phyloP scores from a whole-genome alignment of 306 rosid species.

The Arachis stenosperma region DNA sequence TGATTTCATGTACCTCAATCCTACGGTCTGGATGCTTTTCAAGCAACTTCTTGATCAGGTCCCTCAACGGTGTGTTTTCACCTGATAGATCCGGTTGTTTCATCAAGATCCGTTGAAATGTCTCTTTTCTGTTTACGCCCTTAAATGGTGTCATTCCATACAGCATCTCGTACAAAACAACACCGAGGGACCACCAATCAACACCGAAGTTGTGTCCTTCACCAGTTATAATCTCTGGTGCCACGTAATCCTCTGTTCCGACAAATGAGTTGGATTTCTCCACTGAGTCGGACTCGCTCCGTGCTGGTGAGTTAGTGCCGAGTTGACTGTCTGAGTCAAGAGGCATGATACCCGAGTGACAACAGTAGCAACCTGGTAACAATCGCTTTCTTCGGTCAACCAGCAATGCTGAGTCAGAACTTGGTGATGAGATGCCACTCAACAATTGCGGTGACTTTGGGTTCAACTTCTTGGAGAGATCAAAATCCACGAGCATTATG shows the following conservation, averaged over 20 bases:
- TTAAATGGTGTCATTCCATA: conserved; percentile 80
- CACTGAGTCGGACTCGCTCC: conserved; percentile 49
- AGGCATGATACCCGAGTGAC: conserved; percentile 43
- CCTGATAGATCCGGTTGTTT: conserved; percentile 56
- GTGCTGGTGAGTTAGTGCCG: not conserved
- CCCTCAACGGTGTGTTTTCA: conserved; percentile 58
- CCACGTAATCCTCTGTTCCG: conserved; percentile 95
- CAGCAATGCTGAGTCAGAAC: not conserved
- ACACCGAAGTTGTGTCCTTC: conserved; percentile 76
- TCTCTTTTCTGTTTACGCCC: conserved; percentile 70
- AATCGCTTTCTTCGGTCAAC: conserved; percentile 18
- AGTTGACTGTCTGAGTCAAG: conserved; percentile 26
- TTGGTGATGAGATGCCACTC: conserved; percentile 41
- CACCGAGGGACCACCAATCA: conserved; percentile 95
- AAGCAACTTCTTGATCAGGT: conserved; percentile 60
- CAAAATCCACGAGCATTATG: conserved; percentile 93
- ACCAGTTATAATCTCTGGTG: conserved; percentile 81
- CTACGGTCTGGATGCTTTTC: conserved; percentile 68
- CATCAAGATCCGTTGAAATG: conserved; percentile 61
- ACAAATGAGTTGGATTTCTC: conserved; percentile 90
- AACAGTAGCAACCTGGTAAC: conserved; percentile 42
- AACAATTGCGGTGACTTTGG: conserved; percentile 44
- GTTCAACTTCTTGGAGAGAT: conserved; percentile 70
- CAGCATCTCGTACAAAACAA: conserved; percentile 72
- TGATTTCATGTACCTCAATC: conserved; percentile 62